Percentiles rank a stretch among this genome's conserved stretches.
These are phyloP conservation scores for Raphidocelis subcapitata DNA, from an alignment of 139 green algal genomes.

Conservation along the genomic window DNA sequence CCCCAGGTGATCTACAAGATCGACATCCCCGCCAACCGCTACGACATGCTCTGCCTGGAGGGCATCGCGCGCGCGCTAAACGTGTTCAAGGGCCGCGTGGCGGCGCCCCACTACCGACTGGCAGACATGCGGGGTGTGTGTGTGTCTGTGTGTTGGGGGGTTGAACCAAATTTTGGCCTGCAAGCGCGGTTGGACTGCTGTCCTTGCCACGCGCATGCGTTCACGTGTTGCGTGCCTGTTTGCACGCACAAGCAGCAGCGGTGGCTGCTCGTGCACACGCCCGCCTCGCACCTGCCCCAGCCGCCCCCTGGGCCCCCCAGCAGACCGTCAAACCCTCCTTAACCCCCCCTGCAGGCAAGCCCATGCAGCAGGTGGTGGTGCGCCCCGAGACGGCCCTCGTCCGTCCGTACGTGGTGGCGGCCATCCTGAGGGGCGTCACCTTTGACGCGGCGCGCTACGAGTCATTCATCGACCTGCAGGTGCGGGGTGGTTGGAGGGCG, in stretches of 20 bases:
- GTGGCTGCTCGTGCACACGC: background rate
- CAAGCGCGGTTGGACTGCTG: too few relatives aligned
- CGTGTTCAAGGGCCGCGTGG: constrained; percentile 83
- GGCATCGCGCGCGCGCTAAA: constrained; percentile 95
- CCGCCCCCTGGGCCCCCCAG: background rate
- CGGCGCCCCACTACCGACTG: constrained; percentile 72
- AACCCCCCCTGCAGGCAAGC: constrained; percentile 44
- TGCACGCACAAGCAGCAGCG: too few relatives aligned
- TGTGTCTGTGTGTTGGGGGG: too few relatives aligned
- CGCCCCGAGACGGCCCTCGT: constrained; percentile 91
- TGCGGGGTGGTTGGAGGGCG: background rate
- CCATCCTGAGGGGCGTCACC: constrained; percentile 87
- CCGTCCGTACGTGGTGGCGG: constrained; percentile 93
- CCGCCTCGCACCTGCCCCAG: too few relatives aligned
- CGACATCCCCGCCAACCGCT: constrained; percentile 99
- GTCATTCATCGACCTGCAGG: constrained; percentile 97
- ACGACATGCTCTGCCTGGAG: constrained; percentile 99
- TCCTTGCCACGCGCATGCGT: background rate
- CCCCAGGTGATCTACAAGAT: constrained; percentile 99
- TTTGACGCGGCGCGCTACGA: constrained; percentile 88
- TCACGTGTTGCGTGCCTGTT: too few relatives aligned
- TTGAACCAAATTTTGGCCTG: too few relatives aligned
- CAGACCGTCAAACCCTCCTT: background rate
- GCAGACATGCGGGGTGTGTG: constrained; percentile 65
- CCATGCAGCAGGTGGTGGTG: constrained; percentile 68